phyloP scores from a whole-genome alignment of 148 eudicot species.

The Pharnaceum exiguum region DNA sequence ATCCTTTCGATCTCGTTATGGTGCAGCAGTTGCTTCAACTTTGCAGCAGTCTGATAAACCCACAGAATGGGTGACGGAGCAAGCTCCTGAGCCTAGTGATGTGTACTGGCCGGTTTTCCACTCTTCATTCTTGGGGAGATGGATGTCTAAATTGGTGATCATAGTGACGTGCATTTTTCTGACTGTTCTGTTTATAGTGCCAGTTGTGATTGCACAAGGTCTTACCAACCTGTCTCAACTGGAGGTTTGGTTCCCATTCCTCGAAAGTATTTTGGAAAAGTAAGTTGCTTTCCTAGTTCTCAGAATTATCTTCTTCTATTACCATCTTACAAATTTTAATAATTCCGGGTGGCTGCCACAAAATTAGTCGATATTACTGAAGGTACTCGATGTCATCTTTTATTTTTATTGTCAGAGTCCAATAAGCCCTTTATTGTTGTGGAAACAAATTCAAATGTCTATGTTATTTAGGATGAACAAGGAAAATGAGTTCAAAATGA shows the following conservation, averaged over 20 bases:
- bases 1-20: slow-evolving; percentile 74
- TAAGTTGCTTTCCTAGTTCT: slow-evolving; percentile 23
- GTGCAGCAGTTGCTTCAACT: slow-evolving; percentile 53
- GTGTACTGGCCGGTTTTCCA: slow-evolving; percentile 78
- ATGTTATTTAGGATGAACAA: too few species aligned
- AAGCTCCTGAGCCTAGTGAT: slow-evolving; percentile 81
- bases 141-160: slow-evolving; percentile 54
- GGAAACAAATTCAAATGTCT: too few species aligned
- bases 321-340: neutral
- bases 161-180: slow-evolving; percentile 44
- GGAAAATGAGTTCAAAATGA: too few species aligned
- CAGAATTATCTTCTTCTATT: neutral
- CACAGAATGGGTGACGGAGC: slow-evolving; percentile 60
- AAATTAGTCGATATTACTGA: too few species aligned
- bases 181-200: slow-evolving; percentile 54
- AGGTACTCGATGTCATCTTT: too few species aligned
- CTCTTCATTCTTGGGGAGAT: slow-evolving; percentile 54
- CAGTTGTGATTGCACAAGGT: slow-evolving; percentile 71
- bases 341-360: neutral
- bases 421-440: too few species aligned
- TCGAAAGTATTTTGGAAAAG: slow-evolving; percentile 37
- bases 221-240: slow-evolving; percentile 61
- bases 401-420: neutral
- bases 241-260: slow-evolving; percentile 58
- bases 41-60: slow-evolving; percentile 63